phyloP scores from a whole-genome alignment of 176 grass and related monocot genomes.

The Olyra latifolia region DNA sequence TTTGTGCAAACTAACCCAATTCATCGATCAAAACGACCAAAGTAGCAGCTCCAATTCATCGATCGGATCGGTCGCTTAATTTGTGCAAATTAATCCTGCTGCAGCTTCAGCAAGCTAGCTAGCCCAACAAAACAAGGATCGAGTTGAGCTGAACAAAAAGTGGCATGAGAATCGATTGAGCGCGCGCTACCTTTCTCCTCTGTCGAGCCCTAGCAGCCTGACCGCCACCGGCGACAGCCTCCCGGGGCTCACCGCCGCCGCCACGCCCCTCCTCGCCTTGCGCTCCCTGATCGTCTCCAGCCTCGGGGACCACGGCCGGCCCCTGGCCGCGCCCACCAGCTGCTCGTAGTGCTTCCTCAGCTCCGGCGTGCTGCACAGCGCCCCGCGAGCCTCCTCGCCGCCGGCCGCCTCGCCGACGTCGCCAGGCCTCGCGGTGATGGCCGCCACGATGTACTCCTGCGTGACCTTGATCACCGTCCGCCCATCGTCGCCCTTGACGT shows the following conservation, averaged over 20 bases:
- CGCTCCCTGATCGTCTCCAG: conserved; percentile 82
- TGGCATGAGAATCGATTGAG: background rate
- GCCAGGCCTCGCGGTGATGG: conserved; percentile 26
- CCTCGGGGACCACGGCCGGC: conserved; percentile 66
- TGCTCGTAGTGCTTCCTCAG: conserved; percentile 94
- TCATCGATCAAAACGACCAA: background rate
- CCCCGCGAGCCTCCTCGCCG: background rate
- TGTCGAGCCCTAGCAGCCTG: conserved; percentile 44
- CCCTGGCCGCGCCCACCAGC: conserved; percentile 63
- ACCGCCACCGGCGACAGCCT: conserved; percentile 60
- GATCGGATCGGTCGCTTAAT: no score
- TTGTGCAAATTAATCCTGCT: background rate
- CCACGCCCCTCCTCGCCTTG: conserved; percentile 28
- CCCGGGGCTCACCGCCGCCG: conserved; percentile 16
- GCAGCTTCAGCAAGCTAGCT: background rate
- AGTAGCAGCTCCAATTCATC: background rate
- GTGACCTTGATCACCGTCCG: conserved; percentile 68
- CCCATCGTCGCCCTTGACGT: conserved; percentile 61
- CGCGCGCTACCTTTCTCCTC: conserved; percentile 21
- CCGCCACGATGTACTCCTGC: conserved; percentile 61
- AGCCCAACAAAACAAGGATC: background rate
- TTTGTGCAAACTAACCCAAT: background rate
- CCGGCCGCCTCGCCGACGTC: background rate
- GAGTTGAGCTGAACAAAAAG: background rate
- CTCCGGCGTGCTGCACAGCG: conserved; percentile 89